Evolutionary conservation across 2,329 filamentous ascomycete genomes (phyloP).

Genomic region (Diaporthe longicolla): DNA sequence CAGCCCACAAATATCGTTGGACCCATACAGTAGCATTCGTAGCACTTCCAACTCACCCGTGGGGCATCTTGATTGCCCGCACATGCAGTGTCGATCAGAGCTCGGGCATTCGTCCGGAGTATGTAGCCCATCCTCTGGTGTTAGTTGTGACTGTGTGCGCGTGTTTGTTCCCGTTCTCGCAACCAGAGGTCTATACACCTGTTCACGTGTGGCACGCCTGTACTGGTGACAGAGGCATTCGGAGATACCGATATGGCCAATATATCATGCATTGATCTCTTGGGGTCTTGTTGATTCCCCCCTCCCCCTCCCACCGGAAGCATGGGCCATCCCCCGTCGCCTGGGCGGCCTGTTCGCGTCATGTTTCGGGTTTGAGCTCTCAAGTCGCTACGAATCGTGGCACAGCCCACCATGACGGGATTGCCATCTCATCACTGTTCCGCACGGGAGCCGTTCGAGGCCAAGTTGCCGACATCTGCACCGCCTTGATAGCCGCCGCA

Average conservation of each 20-base stretch:
- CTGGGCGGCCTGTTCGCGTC: not conserved
- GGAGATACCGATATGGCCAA: not conserved
- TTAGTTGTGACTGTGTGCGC: not conserved
- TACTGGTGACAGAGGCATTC: not conserved
- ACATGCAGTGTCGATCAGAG: slow-evolving; percentile 32
- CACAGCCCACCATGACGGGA: slow-evolving; percentile 16
- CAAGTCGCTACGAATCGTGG: slow-evolving; percentile 14
- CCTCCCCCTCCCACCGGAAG: not conserved
- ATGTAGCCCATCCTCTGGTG: not conserved
- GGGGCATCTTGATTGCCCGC: slow-evolving; percentile 35
- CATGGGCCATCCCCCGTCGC: slow-evolving; percentile 11
- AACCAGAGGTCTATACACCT: not conserved
- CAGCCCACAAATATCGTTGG: slow-evolving; percentile 23
- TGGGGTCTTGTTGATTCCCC: not conserved
- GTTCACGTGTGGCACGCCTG: not conserved
- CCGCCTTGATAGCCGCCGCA: slow-evolving; percentile 29
- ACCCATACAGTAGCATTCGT: slow-evolving; percentile 28
- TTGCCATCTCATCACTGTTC: slow-evolving; percentile 25
- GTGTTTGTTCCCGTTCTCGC: not conserved
- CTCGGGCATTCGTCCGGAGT: slow-evolving; percentile 14
- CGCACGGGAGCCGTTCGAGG: slow-evolving; percentile 2
- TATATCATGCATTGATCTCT: slow-evolving; percentile 1
- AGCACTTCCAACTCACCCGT: slow-evolving; percentile 34
- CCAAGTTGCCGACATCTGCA: slow-evolving; percentile 13
- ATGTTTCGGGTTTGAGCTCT: not conserved